Percentiles rank a stretch among this genome's conserved stretches.
Conservation (phyloP, 2,329 filamentous ascomycete species). For the Colletotrichum noveboracense region DNA sequence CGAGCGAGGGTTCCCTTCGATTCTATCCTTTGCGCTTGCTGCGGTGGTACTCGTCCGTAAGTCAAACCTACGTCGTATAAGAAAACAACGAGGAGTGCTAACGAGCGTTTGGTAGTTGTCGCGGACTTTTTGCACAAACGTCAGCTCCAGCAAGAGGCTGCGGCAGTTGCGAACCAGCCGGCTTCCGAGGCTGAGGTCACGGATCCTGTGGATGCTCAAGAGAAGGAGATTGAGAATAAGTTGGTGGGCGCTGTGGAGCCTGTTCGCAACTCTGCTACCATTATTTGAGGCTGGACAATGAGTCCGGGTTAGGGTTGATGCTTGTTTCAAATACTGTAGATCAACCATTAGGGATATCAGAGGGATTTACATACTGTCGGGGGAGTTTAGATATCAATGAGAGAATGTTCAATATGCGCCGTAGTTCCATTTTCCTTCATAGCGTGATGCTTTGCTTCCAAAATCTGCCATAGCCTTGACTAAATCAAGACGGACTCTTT, state of each 20-base stretch:
- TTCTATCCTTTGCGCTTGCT: neutral
- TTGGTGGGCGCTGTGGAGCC: neutral
- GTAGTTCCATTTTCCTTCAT: neutral
- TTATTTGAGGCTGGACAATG: neutral
- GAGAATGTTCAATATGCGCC: no score
- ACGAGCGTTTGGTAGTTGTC: neutral
- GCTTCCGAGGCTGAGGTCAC: neutral
- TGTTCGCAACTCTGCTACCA: neutral
- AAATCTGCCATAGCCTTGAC: neutral
- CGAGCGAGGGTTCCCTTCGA: slow-evolving; percentile 4
- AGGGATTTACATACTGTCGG: neutral
- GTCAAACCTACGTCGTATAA: rapidly evolving
- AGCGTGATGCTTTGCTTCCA: rapidly evolving
- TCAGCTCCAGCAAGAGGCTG: neutral
- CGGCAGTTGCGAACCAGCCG: neutral
- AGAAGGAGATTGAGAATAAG: neutral
- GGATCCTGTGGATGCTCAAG: neutral
- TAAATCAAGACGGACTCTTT: no score
- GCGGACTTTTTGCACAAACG: slow-evolving; percentile 2
- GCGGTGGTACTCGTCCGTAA: slow-evolving; percentile 8
- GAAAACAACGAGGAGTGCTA: neutral
- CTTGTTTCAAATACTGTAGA: rapidly evolving
- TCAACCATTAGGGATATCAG: rapidly evolving
- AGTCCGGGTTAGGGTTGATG: rapidly evolving
- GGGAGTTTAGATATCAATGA: neutral